Base-by-base conservation (phyloP, 75 land plant genomes). In the Larix kaempferi region DNA sequence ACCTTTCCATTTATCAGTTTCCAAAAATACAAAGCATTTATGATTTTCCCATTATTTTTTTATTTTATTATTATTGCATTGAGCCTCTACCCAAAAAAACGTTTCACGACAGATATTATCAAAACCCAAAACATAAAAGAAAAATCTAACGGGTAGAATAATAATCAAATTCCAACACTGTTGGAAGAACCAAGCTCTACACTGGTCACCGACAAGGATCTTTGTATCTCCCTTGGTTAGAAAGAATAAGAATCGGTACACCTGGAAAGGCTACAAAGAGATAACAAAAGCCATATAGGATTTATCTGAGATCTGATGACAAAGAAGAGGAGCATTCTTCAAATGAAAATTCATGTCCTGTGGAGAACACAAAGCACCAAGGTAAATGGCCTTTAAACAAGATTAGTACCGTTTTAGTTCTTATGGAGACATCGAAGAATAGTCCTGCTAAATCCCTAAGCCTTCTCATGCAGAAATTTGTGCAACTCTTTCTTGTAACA, bases 391-490 rank as follows among this genome's bases (percentile, higher is more conserved):
- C 22, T 55, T 25, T 23, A 33, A 59, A 44, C 71, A 77, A 77
- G n/a, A 76, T 39, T n/a, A 80, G 82, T 33, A 73, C 82, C 16
- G 57, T 64, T 41, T 80, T 79, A 21, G 82, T 76, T 33, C 41
- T 80, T 8, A 6, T 23, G 11, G 82, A 76, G 26, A 60, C 58
- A 16, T 74, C 81, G 39, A 77, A 57, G 65, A 12, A 10, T 17
- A 60, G 39, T 37, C 27, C 77, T 76, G 22, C 64, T 26, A 96
- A 96, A 67, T 96, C 99, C 4, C 81, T 96, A 0, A 98, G 95
- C 33, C 84, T 89, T 61, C 88, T 96, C 7, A 94, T 95, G 33
- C 95, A 92, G 83, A 96, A 94, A 74, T 96, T 96, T 86, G 93
- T 96, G 73, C 96, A 91, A 77, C 91, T 96, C 21, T 94, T 96